Evolutionary conservation across 2,329 filamentous ascomycete species (phyloP).

Genomic region (Fusarium concolor): DNA sequence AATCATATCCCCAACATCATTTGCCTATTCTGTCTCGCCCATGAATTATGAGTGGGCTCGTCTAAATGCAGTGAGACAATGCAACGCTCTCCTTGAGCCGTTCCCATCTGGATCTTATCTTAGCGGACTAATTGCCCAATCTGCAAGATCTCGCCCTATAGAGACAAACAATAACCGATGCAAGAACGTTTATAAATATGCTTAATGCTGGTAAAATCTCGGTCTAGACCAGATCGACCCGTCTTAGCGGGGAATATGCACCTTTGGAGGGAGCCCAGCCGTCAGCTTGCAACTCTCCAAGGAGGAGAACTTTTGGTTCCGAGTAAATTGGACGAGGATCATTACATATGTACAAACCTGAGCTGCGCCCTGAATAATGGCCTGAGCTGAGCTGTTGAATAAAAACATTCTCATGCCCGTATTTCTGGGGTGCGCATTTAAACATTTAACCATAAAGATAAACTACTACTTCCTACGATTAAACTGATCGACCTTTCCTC

Average conservation of each 20-base stretch:
- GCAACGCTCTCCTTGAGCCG: neutral
- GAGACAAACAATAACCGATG: neutral
- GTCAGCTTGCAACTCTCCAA: constrained; percentile 11
- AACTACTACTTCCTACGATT: constrained; percentile 2
- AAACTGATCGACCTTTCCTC: constrained; percentile 9
- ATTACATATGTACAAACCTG: neutral
- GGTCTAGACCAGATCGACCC: constrained; percentile 31
- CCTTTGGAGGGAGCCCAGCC: constrained; percentile 13
- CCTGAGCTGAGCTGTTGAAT: neutral
- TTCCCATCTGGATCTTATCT: neutral
- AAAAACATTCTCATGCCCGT: neutral
- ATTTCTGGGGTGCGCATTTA: neutral
- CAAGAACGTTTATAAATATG: constrained; percentile 10
- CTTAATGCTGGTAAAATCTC: constrained; percentile 14
- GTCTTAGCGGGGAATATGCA: constrained; percentile 13
- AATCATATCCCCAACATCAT: neutral
- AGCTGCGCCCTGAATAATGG: neutral
- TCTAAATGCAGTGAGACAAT: constrained; percentile 3
- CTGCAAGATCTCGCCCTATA: constrained; percentile 1
- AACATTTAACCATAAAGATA: constrained; percentile 13
- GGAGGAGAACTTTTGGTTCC: constrained; percentile 17
- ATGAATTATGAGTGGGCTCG: constrained; percentile 2
- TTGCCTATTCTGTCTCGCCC: constrained; percentile 4
- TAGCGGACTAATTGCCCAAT: constrained; percentile 15
- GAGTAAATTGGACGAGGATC: constrained; percentile 25